Evolutionary conservation across 148 eudicot species (phyloP).

Genomic region (Polygonum aviculare): DNA sequence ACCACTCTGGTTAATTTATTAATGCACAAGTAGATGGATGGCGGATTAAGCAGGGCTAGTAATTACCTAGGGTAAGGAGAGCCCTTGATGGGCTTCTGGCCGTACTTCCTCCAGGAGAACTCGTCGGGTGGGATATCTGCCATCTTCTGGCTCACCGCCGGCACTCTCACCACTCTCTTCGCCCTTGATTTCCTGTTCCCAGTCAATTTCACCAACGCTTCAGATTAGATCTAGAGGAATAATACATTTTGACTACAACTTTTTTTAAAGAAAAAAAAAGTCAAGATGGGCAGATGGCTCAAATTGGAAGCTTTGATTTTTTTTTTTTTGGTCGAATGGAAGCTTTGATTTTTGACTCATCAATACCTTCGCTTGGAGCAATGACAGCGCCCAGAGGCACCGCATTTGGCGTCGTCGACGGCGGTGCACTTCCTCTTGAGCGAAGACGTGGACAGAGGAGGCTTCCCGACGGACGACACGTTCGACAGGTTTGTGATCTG

Average conservation of each 20-base stretch:
- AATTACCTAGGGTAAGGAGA: slow-evolving; percentile 66
- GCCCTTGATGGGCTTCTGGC: slow-evolving; percentile 38
- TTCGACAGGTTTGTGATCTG: slow-evolving; percentile 54
- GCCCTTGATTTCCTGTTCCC: slow-evolving; percentile 43
- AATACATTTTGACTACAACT: background rate
- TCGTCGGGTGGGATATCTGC: slow-evolving; percentile 75
- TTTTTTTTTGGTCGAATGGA: no score
- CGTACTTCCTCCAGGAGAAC: slow-evolving; percentile 71
- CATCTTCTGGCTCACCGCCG: slow-evolving; percentile 51
- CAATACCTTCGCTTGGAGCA: slow-evolving; percentile 60
- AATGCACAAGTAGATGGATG: background rate
- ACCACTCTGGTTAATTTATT: background rate
- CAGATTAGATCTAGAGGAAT: slow-evolving; percentile 6
- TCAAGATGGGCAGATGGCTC: background rate
- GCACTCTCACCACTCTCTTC: slow-evolving; percentile 51
- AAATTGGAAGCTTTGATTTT: background rate
- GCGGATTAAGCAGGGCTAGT: background rate
- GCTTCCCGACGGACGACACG: slow-evolving; percentile 44
- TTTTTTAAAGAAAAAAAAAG: background rate
- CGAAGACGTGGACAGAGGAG: slow-evolving; percentile 29
- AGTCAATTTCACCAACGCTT: background rate
- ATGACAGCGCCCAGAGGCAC: slow-evolving; percentile 47
- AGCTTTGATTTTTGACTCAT: background rate
- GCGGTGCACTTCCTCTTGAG: slow-evolving; percentile 53
- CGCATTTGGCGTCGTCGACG: slow-evolving; percentile 39